These are phyloP conservation scores for Nigrospora oryzae DNA, from an alignment of 2,329 filamentous ascomycete species.

Conservation along the genomic window DNA sequence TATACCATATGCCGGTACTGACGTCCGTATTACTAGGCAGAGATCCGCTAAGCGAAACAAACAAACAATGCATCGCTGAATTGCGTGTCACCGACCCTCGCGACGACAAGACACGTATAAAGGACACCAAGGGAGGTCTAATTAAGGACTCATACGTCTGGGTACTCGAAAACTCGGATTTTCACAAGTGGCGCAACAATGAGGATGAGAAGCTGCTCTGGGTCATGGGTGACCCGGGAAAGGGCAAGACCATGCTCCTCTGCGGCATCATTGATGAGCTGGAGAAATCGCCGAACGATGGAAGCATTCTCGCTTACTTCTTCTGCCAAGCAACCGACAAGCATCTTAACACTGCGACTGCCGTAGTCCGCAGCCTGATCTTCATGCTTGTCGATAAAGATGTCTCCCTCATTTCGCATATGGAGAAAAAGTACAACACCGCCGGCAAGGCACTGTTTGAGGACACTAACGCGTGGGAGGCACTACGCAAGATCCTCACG, in stretches of 20 bases:
- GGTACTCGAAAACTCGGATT: constrained; percentile 20
- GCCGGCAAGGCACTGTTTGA: constrained; percentile 23
- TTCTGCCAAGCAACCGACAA: constrained; percentile 22
- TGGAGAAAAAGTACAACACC: constrained; percentile 21
- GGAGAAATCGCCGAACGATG: not conserved
- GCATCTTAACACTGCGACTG: constrained; percentile 16
- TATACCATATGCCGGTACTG: too few species aligned
- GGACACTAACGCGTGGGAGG: constrained; percentile 27
- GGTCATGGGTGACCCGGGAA: constrained; percentile 25
- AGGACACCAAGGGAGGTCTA: constrained; percentile 13
- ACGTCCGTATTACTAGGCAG: too few species aligned
- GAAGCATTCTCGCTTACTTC: constrained; percentile 14
- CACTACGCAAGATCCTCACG: constrained; percentile 27
- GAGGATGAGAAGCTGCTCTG: constrained; percentile 6
- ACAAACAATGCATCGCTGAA: constrained; percentile 5
- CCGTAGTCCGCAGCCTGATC: constrained; percentile 21
- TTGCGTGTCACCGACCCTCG: constrained; percentile 8
- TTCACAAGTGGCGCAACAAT: constrained; percentile 14
- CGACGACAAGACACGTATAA: constrained; percentile 11
- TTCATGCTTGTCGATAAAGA: constrained; percentile 16
- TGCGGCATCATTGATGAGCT: constrained; percentile 17
- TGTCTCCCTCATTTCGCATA: constrained; percentile 21
- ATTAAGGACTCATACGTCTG: constrained; percentile 21
- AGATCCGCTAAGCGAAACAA: too few species aligned
- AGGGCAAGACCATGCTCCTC: constrained; percentile 27